Conservation (phyloP, 202 grass and related monocot genomes). For the Alloteropsis angusta region DNA sequence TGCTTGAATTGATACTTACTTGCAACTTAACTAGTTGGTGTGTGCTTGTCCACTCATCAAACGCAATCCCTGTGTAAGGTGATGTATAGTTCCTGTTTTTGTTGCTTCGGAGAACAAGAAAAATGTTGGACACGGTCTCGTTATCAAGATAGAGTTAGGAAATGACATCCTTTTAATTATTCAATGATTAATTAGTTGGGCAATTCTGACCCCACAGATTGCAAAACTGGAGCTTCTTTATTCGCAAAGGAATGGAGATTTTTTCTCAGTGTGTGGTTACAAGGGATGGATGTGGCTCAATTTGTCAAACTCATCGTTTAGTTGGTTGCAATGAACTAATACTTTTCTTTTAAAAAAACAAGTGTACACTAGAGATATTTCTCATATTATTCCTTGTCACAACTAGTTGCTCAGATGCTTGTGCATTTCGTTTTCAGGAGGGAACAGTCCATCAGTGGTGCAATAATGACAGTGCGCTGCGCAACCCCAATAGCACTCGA, state of each 20-base stretch:
- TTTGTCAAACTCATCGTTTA: background rate
- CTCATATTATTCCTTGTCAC: background rate
- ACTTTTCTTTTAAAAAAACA: background rate
- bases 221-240: background rate
- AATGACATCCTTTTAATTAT: background rate
- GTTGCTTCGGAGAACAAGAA: background rate
- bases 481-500: background rate
- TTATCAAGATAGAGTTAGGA: background rate
- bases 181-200: background rate
- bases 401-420: background rate
- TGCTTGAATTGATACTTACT: background rate
- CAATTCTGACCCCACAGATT: background rate
- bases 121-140: background rate
- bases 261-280: background rate
- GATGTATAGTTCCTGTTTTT: background rate
- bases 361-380: background rate
- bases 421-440: constrained; percentile 8
- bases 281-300: background rate
- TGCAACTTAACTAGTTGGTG: too few species aligned
- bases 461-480: background rate
- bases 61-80: too few species aligned
- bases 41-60: too few species aligned
- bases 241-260: background rate
- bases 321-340: background rate
- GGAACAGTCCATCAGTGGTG: background rate